Conservation (phyloP, 2,329 filamentous ascomycete species). For the Aaosphaeria arxii region DNA sequence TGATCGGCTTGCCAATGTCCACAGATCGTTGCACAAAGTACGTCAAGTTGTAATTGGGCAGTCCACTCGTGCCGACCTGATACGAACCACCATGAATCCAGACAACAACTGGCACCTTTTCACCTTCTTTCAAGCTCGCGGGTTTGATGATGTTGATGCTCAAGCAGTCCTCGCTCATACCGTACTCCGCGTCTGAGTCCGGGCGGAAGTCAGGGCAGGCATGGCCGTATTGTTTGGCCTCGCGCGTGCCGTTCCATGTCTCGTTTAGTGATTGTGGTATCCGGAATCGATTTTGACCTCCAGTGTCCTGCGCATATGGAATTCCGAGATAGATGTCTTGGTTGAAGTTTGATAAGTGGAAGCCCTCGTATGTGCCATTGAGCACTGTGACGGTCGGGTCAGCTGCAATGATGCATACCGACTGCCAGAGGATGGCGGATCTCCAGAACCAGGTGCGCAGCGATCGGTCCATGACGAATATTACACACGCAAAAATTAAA, state of each 20-base stretch:
- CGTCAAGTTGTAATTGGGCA: slow-evolving; percentile 59
- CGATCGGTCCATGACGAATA: no score
- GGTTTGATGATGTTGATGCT: slow-evolving; percentile 62
- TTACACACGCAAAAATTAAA: no score
- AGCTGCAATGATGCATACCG: slow-evolving; percentile 3
- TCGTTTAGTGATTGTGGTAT: slow-evolving; percentile 49
- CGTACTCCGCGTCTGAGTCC: slow-evolving; percentile 26
- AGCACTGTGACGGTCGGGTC: slow-evolving; percentile 25
- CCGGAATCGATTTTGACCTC: slow-evolving; percentile 53
- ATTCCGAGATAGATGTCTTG: slow-evolving; percentile 51
- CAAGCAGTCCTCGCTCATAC: slow-evolving; percentile 57
- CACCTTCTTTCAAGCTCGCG: slow-evolving; percentile 39
- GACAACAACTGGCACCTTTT: slow-evolving; percentile 54
- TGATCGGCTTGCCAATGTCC: slow-evolving; percentile 35
- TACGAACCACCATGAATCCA: slow-evolving; percentile 57
- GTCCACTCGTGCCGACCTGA: slow-evolving; percentile 43
- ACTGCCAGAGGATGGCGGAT: no score
- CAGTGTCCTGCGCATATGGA: slow-evolving; percentile 56
- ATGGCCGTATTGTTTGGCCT: slow-evolving; percentile 42
- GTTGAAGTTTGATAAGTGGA: slow-evolving; percentile 31
- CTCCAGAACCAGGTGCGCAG: no score
- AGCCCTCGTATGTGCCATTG: slow-evolving; percentile 36
- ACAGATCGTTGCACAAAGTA: slow-evolving; percentile 53
- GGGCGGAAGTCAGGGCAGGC: slow-evolving; percentile 37
- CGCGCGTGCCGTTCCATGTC: slow-evolving; percentile 37